phyloP scores from a whole-genome alignment of 768 basidiomycete genomes.

The Leccinum rimulosum region DNA sequence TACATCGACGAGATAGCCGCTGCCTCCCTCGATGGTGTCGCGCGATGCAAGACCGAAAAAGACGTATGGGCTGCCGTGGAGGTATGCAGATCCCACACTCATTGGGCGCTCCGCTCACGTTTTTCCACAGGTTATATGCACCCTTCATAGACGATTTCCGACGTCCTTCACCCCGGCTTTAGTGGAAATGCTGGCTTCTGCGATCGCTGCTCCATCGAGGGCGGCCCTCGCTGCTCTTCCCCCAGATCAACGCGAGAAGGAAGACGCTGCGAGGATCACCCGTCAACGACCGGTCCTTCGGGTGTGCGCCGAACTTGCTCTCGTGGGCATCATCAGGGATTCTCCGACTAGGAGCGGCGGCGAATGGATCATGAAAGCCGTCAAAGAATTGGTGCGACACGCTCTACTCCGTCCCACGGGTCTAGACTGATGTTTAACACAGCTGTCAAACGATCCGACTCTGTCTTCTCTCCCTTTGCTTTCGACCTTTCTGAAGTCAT shows the following conservation, averaged over 20 bases:
- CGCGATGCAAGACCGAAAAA: constrained; percentile 86
- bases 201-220: constrained; percentile 59
- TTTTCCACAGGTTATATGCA: constrained; percentile 70
- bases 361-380: constrained; percentile 84
- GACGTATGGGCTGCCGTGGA: constrained; percentile 92
- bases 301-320: constrained; percentile 85
- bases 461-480: constrained; percentile 87
- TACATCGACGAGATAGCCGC: constrained; percentile 93
- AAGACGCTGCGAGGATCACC: constrained; percentile 73
- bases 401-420: constrained; percentile 6
- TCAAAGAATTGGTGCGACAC: constrained; percentile 77
- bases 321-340: constrained; percentile 82
- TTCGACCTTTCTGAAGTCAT: constrained; percentile 91
- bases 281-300: constrained; percentile 85
- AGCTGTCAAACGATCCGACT: constrained; percentile 88
- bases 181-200: constrained; percentile 53
- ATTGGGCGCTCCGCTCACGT: not conserved
- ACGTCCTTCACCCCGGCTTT: constrained; percentile 74
- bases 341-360: constrained; percentile 68
- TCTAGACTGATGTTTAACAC: constrained; percentile 28
- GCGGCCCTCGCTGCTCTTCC: constrained; percentile 53
- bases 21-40: constrained; percentile 82
- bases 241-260: constrained; percentile 87
- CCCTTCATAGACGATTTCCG: constrained; percentile 85
- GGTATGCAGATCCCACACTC: constrained; percentile 43